Conservation (phyloP, 306 rosid species). For the Rosa rugosa region DNA sequence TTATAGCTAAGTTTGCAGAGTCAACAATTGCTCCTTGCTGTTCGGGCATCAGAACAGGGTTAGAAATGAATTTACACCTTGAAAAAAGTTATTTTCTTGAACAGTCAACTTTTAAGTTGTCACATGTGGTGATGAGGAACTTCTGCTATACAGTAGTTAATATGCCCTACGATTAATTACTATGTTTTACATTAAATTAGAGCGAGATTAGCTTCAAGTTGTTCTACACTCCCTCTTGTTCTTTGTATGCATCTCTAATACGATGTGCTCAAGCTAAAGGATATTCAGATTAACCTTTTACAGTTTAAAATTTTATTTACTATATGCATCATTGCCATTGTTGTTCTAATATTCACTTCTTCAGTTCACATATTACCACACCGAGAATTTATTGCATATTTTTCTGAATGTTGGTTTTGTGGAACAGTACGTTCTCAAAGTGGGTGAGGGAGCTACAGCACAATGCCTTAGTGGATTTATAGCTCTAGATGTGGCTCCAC, state of each 20-base stretch:
- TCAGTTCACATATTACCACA: background rate
- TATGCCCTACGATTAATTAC: background rate
- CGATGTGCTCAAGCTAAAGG: background rate
- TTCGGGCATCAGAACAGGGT: background rate
- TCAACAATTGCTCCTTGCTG: background rate
- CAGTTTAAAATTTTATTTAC: background rate
- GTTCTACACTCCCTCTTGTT: background rate
- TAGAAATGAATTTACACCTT: background rate
- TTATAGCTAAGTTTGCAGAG: background rate
- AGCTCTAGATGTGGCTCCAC: conserved; percentile 60
- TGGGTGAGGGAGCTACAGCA: conserved; percentile 48
- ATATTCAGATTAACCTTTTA: background rate
- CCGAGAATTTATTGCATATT: background rate
- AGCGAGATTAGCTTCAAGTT: background rate
- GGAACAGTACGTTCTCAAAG: conserved; percentile 54
- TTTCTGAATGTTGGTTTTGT: conserved; percentile 1
- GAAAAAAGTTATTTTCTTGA: background rate
- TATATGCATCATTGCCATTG: background rate
- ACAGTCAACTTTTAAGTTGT: background rate
- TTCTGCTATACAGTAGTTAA: background rate
- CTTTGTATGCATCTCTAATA: background rate
- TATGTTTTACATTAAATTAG: background rate
- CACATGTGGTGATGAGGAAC: background rate
- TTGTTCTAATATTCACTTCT: background rate
- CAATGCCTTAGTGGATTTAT: conserved; percentile 62